phyloP scores from a whole-genome alignment of 2,329 filamentous ascomycete genomes.

The Emergomyces orientalis region DNA sequence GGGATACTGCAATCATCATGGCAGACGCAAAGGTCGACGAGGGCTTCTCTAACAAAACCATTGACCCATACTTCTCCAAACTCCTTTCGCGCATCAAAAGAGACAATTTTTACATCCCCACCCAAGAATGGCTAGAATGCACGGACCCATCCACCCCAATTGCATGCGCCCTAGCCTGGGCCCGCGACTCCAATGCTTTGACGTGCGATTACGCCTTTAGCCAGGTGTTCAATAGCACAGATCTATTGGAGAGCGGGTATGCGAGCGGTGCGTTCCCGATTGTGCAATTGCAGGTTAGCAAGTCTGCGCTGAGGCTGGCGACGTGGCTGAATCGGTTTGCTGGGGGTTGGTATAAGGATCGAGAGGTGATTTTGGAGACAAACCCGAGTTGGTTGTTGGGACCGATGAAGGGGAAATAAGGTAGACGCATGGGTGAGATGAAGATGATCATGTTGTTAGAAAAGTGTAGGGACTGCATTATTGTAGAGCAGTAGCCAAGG shows the following conservation, averaged over 20 bases:
- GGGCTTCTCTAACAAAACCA: conserved; percentile 10
- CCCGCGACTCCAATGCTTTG: conserved; percentile 8
- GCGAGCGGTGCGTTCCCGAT: conserved; percentile 8
- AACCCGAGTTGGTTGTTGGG: conserved; percentile 8
- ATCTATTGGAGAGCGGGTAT: conserved; percentile 8
- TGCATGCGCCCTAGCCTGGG: conserved; percentile 8
- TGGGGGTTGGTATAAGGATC: conserved; percentile 1
- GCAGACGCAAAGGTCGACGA: not conserved
- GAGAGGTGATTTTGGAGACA: conserved; percentile 7
- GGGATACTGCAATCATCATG: conserved; percentile 7
- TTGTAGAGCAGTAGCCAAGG: not conserved
- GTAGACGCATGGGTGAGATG: not conserved
- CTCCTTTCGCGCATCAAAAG: conserved; percentile 3
- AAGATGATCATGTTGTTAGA: too few relatives aligned
- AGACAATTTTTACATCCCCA: conserved; percentile 9
- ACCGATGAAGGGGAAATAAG: conserved; percentile 6
- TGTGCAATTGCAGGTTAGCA: conserved; percentile 10
- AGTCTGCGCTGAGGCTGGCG: conserved; percentile 6
- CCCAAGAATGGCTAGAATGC: conserved; percentile 4
- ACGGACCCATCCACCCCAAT: conserved; percentile 8
- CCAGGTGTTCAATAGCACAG: conserved; percentile 8
- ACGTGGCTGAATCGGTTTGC: conserved; percentile 8
- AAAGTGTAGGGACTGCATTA: too few relatives aligned
- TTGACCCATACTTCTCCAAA: conserved; percentile 9
- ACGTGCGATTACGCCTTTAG: conserved; percentile 10